These are phyloP conservation scores for Datura wrightii DNA, from an alignment of 257 asterid species.

Conservation along the genomic window DNA sequence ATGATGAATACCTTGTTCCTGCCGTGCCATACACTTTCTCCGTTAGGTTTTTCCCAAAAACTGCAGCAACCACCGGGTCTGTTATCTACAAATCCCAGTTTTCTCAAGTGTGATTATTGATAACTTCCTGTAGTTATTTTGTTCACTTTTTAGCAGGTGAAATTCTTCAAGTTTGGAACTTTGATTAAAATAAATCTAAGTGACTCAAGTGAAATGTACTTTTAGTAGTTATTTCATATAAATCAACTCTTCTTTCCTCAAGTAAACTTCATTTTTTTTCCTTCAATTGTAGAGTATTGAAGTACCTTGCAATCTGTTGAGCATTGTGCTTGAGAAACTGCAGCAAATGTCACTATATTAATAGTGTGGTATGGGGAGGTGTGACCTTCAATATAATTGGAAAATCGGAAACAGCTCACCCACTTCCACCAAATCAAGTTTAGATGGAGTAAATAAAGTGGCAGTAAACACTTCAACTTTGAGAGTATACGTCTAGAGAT, in stretches of 20 bases:
- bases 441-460: too few species aligned
- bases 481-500: too few species aligned
- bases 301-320: not conserved
- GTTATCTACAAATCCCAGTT: constrained; percentile 64
- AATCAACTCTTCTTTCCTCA: not conserved
- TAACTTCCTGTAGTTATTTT: not conserved
- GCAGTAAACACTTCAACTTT: too few species aligned
- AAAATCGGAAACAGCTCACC: too few species aligned
- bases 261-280: not conserved
- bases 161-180: constrained; percentile 24
- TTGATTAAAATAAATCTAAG: not conserved
- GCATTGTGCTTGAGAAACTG: not conserved
- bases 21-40: constrained; percentile 73
- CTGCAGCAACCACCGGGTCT: constrained; percentile 54
- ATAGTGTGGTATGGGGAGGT: too few species aligned
- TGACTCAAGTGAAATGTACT: not conserved
- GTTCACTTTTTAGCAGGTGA: not conserved
- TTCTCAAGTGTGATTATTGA: constrained; percentile 1
- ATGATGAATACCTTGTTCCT: constrained; percentile 76
- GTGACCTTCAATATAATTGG: too few species aligned
- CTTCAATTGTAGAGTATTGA: not conserved
- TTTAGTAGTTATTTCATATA: not conserved
- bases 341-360: too few species aligned
- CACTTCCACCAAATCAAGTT: too few species aligned
- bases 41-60: constrained; percentile 67